Evolutionary conservation across 2,329 filamentous ascomycete species (phyloP), one percentile per base, ranked within the genome.

Genomic region (Thelonectria olida): DNA sequence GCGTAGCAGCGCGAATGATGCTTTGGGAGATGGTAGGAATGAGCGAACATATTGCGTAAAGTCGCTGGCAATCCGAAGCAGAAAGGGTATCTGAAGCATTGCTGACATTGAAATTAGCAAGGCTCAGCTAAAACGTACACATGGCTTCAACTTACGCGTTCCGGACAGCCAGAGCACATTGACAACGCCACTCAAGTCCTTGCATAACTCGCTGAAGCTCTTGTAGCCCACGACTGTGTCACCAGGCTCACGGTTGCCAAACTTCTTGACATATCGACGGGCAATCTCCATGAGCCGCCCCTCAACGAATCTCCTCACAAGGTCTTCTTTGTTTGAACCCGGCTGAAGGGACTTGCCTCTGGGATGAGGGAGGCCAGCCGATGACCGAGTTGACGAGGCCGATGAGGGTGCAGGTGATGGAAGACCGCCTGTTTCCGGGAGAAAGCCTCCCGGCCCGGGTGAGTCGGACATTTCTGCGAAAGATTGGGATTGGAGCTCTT

Each of bases 91-190:
- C 77, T 97, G 93, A 8, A 97, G 80, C 13, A 65, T 63, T 19
- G 69, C 69, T 72, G 23, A 13, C 19, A n/a, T 2, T 7, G 38
- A 41, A 12, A 2, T 72, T 28, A 71, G 47, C 9, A n/a, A n/a
- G n/a, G n/a, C n/a, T n/a, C n/a, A n/a, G n/a, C n/a, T n/a, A n/a
- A n/a, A n/a, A n/a, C n/a, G n/a, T n/a, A n/a, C n/a, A n/a, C n/a
- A n/a, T n/a, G 17, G 5, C 0, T 13, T 39, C 4, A 17, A 75
- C 92, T 74, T 82, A 93, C 93, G 93, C 20, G 94, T 97, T 9
- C 91, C 92, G 27, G 90, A 92, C 20, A 92, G 85, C 95, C 95
- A 98, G 5, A 97, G 78, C 7, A 96, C 85, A 75, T 96, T 90
- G 15, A 97, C 79, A 12, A 97, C 74, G 6, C 84, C 83, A 57